Base-by-base conservation (phyloP, 2,329 filamentous ascomycete genomes). In the Pestalotiopsis sp. region DNA sequence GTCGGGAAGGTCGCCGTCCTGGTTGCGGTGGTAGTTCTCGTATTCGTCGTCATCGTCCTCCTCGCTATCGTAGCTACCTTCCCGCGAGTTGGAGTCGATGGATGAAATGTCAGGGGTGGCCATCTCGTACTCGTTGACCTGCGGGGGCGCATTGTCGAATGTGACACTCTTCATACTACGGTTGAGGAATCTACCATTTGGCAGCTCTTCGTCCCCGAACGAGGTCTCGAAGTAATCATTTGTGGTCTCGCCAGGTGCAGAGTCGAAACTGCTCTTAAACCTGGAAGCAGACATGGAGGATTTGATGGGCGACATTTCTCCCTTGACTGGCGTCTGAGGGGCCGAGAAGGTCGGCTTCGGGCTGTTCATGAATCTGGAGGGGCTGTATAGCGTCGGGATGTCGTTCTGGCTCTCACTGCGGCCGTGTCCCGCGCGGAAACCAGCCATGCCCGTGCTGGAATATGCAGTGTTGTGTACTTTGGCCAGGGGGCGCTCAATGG, bases 111-210 rank as follows among this genome's bases (percentile, higher is more conserved):
- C 96, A 12, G 96, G 96, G 2, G 96, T 99, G 41, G 94, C 93
- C 92, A 98, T 95, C 81, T 98, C 96, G 79, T 98, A 99, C 82
- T 99, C 96, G 78, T 98, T 97, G 76, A 99, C 88, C 78, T 97
- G 93, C 27, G 96, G 96, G 25, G 95, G 95, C 2, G 93, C 94
- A 49, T 92, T 92, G 81, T 98, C 94, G 78, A 99, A 99, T 0
- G 95, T 99, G 69, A 99, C 96, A 76, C 95, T 98, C 85, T 99
- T 99, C 62, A 94, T 91, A 81, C 97, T 93, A 66, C 94, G 92
- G 78, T 94, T 92, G 57, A 94, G 85, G 13, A 86, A 87, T 72
- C 89, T 90, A 66, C 92, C 91, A 6, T 88, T 88, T 45, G 90
- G 88, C 17, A 91, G 83, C 65, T 90, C 82, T 58, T 84, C 84